Evolutionary conservation across 495 filamentous ascomycete species (phyloP).

Genomic region (Usnea hakonensis): DNA sequence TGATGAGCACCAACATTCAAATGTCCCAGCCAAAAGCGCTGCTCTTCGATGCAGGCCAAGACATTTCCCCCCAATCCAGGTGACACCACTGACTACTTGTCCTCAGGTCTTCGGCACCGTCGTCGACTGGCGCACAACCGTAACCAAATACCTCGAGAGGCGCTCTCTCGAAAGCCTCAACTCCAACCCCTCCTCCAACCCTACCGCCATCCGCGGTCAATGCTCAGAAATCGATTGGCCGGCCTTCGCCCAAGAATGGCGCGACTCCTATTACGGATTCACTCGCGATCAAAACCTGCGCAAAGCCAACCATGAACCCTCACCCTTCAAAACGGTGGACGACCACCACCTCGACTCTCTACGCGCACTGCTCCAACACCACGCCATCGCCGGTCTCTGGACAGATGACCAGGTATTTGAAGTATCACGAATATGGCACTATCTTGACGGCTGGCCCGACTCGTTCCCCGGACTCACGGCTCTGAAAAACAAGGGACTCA

Average conservation of each 20-base stretch:
- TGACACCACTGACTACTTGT: too few species aligned
- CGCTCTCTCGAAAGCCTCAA: slow-evolving; percentile 35
- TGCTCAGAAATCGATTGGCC: slow-evolving; percentile 52
- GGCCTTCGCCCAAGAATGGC: slow-evolving; percentile 60
- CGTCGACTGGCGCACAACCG: slow-evolving; percentile 61
- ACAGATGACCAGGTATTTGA: slow-evolving; percentile 46
- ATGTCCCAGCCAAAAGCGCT: slow-evolving; percentile 35
- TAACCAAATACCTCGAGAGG: slow-evolving; percentile 44
- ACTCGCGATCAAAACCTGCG: slow-evolving; percentile 32
- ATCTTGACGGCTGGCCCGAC: slow-evolving; percentile 62
- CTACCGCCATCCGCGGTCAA: slow-evolving; percentile 38
- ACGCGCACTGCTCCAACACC: slow-evolving; percentile 44
- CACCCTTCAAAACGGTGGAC: slow-evolving; percentile 53
- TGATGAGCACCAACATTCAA: slow-evolving; percentile 32
- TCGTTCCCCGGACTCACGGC: slow-evolving; percentile 45
- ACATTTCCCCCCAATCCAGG: neutral
- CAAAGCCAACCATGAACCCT: slow-evolving; percentile 31
- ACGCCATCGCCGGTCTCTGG: slow-evolving; percentile 52
- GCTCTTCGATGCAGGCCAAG: slow-evolving; percentile 43
- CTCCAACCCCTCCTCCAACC: slow-evolving; percentile 38
- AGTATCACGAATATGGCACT: slow-evolving; percentile 61
- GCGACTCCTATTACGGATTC: slow-evolving; percentile 53
- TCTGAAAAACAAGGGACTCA: slow-evolving; percentile 44
- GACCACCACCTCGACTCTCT: slow-evolving; percentile 60
- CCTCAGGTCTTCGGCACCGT: slow-evolving; percentile 62